Conservation (phyloP, 371 early-diverging fungal genomes). For the Mucor lusitanicus region DNA sequence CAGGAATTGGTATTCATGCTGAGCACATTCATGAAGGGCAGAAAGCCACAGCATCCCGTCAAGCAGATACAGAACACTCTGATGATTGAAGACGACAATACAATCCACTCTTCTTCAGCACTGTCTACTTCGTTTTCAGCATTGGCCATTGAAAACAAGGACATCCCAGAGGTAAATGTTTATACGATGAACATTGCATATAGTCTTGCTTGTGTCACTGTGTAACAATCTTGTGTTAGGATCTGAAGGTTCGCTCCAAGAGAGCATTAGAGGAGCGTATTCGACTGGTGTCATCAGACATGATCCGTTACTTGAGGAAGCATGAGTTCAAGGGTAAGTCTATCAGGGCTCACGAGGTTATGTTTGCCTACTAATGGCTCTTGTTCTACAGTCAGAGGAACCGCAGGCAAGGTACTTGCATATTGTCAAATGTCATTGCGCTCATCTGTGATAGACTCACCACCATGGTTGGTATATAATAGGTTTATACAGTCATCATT, state of each 20-base stretch:
- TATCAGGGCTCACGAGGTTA: too few species aligned
- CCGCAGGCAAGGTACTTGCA: conserved; percentile 17
- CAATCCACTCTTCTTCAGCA: not conserved
- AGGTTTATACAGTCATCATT: conserved; percentile 13
- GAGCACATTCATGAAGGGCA: not conserved
- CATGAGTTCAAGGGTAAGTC: conserved; percentile 19
- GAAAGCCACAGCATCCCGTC: not conserved
- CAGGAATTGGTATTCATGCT: not conserved
- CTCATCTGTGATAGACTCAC: not conserved
- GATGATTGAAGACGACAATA: conserved; percentile 49
- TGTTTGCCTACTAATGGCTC: not conserved
- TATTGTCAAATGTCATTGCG: not conserved
- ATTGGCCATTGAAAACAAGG: conserved; percentile 57
- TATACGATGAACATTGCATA: not conserved
- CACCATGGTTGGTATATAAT: too few species aligned
- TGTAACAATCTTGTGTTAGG: not conserved
- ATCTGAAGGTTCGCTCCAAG: not conserved
- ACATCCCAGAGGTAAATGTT: not conserved
- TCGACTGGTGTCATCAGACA: conserved; percentile 2
- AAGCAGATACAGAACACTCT: not conserved
- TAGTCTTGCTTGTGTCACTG: not conserved
- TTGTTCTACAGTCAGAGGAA: conserved; percentile 19
- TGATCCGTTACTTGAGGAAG: conserved; percentile 2
- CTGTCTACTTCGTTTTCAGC: conserved; percentile 26
- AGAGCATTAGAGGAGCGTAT: conserved; percentile 10